These are phyloP conservation scores for Microbotryum saponariae DNA, from an alignment of 1,284 basidiomycete species.

Conservation along the genomic window DNA sequence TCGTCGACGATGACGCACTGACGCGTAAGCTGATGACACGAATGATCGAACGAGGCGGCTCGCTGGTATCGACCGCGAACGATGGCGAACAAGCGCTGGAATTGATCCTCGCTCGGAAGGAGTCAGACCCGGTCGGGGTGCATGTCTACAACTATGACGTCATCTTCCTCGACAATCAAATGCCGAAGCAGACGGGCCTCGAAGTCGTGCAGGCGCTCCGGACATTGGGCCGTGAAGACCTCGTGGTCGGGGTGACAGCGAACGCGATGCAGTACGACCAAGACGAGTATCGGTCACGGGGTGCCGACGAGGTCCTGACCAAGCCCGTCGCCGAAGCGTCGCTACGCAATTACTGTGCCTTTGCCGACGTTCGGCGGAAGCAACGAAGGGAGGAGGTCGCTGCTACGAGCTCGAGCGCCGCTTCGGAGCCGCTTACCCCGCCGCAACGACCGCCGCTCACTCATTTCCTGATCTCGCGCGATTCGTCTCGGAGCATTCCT, in stretches of 20 bases:
- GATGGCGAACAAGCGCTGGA: constrained; percentile 73
- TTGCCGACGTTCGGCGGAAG: too few relatives aligned
- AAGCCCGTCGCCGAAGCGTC: not conserved
- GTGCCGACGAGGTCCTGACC: not conserved
- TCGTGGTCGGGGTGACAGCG: constrained; percentile 43
- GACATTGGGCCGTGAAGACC: constrained; percentile 50
- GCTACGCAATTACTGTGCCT: too few relatives aligned
- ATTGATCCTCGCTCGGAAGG: constrained; percentile 52
- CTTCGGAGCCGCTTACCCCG: too few relatives aligned
- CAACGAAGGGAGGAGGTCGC: too few relatives aligned
- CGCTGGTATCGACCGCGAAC: constrained; percentile 68
- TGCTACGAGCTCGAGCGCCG: too few relatives aligned
- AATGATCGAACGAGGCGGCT: constrained; percentile 67
- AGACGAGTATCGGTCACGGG: not conserved
- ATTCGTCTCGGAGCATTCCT: too few relatives aligned
- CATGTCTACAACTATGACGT: constrained; percentile 50
- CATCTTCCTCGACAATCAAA: constrained; percentile 73
- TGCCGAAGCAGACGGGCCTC: constrained; percentile 66
- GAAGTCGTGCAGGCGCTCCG: constrained; percentile 60
- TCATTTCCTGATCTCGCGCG: too few relatives aligned
- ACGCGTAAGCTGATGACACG: constrained; percentile 74
- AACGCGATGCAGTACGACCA: constrained; percentile 39
- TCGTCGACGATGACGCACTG: constrained; percentile 50
- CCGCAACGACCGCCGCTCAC: too few relatives aligned
- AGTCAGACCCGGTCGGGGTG: too few relatives aligned